Evolutionary conservation across 495 filamentous ascomycete species (phyloP).

Genomic region (Penicillium psychrofluorescens): DNA sequence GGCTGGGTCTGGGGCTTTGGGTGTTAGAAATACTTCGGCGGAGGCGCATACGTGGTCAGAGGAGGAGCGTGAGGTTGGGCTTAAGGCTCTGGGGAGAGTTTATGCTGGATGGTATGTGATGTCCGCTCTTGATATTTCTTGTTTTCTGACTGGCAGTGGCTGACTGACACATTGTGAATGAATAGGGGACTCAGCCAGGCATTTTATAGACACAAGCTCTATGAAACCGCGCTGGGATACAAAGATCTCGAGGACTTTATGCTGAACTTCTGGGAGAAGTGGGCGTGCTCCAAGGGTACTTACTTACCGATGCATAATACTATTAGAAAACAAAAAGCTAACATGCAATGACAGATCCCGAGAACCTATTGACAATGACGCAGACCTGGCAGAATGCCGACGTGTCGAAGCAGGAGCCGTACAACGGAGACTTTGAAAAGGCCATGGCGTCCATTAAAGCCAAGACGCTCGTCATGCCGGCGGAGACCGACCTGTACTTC

Average conservation of each 20-base stretch:
- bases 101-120: constrained; percentile 59
- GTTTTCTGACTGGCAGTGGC: too few species aligned
- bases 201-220: constrained; percentile 62
- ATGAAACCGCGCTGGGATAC: constrained; percentile 51
- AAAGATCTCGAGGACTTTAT: constrained; percentile 63
- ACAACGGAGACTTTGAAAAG: constrained; percentile 56
- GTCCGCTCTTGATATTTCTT: too few species aligned
- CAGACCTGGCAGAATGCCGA: constrained; percentile 72
- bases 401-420: constrained; percentile 53
- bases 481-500: constrained; percentile 68
- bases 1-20: constrained; percentile 36
- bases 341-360: constrained; percentile 44
- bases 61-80: constrained; percentile 49
- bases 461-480: constrained; percentile 56
- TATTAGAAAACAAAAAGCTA: too few species aligned
- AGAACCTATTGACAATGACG: constrained; percentile 59
- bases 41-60: constrained; percentile 45
- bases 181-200: constrained; percentile 59
- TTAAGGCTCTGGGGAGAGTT: constrained; percentile 62
- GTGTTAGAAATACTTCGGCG: constrained; percentile 20
- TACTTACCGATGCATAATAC: not conserved
- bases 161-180: not conserved
- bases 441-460: constrained; percentile 63
- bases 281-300: constrained; percentile 57
- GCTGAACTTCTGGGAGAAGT: constrained; percentile 63